Base-by-base conservation (phyloP, 1,284 basidiomycete genomes). In the Ceratobasidium sp. region DNA sequence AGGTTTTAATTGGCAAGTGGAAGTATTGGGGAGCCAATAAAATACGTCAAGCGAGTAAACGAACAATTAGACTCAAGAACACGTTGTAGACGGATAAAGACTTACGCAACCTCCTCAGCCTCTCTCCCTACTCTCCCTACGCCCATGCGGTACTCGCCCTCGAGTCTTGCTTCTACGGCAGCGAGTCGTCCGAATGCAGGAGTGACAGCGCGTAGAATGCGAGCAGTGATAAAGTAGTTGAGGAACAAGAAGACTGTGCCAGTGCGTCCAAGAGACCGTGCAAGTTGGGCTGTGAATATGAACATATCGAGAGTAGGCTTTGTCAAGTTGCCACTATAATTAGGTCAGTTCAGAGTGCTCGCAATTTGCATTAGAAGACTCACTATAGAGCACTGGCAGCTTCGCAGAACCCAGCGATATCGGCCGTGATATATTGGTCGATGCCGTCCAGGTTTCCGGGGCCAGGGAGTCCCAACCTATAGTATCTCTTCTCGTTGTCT, bases 171-270 rank as follows among this genome's bases (percentile, higher is more conserved):
- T 80, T 98, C 95, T 4, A 94, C 87, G 0, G 94, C 94, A 0
- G 96, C 95, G 30, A 99, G 87, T 58, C 92, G 89, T 0, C 96
- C 97, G 81, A 99, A 99, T 0, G 96, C 94, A 0, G 97, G 97
- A 0, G 96, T 98, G 16, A 95, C 95, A 8, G 90, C 89, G 46
- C 91, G 87, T 7, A 98, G 82, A 58, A 98, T 92, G 78, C 88
- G 84, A 1, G 93, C 93, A 0, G 96, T 98, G 30, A 91, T 82
- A 73, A 94, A 92, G 80, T 98, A 98, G 78, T 95, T 96, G 44
- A 86, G 83, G 77, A 94, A 92, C 16, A 98, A 84, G 13, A 96
- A 85, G 1, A 90, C 77, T 0, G 94, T 94, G 0, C 96, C 92
- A 38, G 89, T 87, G 1, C 47, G 84, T 2, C 97, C 97, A 2